Evolutionary conservation across 2,329 filamentous ascomycete genomes (phyloP), one percentile per base, ranked within the genome.

Genomic region (Escovopsis sp.): DNA sequence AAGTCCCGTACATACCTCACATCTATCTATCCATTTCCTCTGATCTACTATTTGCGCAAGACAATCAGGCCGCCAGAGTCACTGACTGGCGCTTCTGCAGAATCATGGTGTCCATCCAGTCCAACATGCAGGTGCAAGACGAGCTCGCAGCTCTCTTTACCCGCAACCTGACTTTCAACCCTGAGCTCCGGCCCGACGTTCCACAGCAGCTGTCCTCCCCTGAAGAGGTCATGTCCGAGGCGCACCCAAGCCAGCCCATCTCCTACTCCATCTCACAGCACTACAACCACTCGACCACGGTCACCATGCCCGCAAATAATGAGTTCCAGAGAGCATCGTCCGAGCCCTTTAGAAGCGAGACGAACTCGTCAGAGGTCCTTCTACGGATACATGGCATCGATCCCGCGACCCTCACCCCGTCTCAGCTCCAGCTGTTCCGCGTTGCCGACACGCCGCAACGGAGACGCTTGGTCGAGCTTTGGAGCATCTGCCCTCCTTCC

Each of bases 131-230:
- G 61, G 73, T 78, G 53, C 79, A 88, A 57, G 84, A 94, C 49
- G 87, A 94, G 52, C 80, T 94, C 33, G 74, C 81, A n/a, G 68
- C 74, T 45, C 77, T 94, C 54, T 87, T 94, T 61, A 73, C 82
- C 41, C 77, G 77, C 51, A 83, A 84, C 58, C 73, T 93, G 62
- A 82, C 72, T 42, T 71, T 91, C 50, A 65, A 69, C 48, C 63
- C 68, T 5, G 60, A 65, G 40, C 54, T 53, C 7, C 51, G 55
- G 38, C 43, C 46, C 12, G 42, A 42, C 2, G 43, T 43, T 10
- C 45, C 51, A 36, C 50, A 55, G 43, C 47, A 58, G 33, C 48
- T 53, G 30, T 56, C 45, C 42, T 60, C 55, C 44, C 28, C 28
- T 32, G 60, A 59, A 43, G 55, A 53, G 41, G 50, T 45, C n/a